Evolutionary conservation across 2,329 filamentous ascomycete species (phyloP), one percentile per base, ranked within the genome.

Genomic region (Fusarium compactum): DNA sequence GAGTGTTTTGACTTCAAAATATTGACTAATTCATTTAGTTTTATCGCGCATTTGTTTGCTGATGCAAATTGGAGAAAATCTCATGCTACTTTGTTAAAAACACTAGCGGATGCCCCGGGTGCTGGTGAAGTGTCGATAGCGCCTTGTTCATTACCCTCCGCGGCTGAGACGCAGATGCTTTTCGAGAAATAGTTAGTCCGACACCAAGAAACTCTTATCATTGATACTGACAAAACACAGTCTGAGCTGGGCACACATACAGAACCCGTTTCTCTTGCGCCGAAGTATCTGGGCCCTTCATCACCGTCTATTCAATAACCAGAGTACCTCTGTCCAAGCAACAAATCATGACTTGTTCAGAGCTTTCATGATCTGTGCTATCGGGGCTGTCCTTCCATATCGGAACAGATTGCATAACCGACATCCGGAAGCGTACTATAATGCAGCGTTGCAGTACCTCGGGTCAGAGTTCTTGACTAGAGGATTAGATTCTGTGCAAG

Each of bases 351-450:
- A 72, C 18, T 1, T 68, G 0, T 72, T 72, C 9, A 52, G 69
- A 22, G 58, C 58, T 3, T 72, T 67, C 14, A 72, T 72, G 70
- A 60, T 72, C 2, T 72, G 70, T 14, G 70, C 69, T 4, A 63
- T 59, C 2, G 64, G 56, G 1, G 46, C 54, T 1, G 62, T 72
- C 6, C 56, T 69, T 1, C 58, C 62, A 0, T 72, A 67, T 4
- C 40, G 70, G 0, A 67, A 70, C 6, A 51, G 64, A 2, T 10
- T 70, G 1, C 64, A 63, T 8, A 15, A 46, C 3, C 53, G 61
- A 0, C 69, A 72, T 9, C 70, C 70, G 2, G 64, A 55, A 32
- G 69, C 69, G 14, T 72, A 72, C 6, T 70, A 64, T 2, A 69
- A 72, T 20, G 56, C 66, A 6, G 70, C 62, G 2, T 18, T 72